phyloP scores from a whole-genome alignment of 106 monocot genomes.

The Ottelia alismoides region DNA sequence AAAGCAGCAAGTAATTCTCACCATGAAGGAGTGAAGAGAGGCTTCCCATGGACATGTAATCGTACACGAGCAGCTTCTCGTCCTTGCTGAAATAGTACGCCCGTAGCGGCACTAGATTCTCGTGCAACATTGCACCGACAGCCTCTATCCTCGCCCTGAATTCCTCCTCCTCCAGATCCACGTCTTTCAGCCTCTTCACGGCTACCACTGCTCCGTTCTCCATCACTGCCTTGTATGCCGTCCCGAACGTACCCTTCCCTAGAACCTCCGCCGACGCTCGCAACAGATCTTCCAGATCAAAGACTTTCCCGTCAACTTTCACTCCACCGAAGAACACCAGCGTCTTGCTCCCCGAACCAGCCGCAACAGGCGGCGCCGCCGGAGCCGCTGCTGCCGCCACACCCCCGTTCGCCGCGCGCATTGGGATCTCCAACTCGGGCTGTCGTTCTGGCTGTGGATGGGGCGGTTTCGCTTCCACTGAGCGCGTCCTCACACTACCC shows the following conservation, averaged over 20 bases:
- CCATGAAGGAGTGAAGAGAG: slow-evolving; percentile 66
- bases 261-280: slow-evolving; percentile 88
- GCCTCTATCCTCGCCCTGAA: slow-evolving; percentile 57
- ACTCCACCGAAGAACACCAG: slow-evolving; percentile 49
- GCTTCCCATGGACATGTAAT: slow-evolving; percentile 67
- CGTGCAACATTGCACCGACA: slow-evolving; percentile 30
- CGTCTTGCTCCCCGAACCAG: slow-evolving; percentile 34
- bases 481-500: slow-evolving; percentile 26
- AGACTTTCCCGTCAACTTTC: slow-evolving; percentile 33
- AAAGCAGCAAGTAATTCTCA: slow-evolving; percentile 11
- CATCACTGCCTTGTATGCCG: slow-evolving; percentile 79
- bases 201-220: slow-evolving; percentile 75
- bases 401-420: background rate
- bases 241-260: slow-evolving; percentile 73
- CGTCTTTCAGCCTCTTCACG: slow-evolving; percentile 90
- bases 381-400: background rate
- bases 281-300: slow-evolving; percentile 82
- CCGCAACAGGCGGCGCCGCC: no score
- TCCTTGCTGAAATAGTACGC: slow-evolving; percentile 79
- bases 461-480: background rate
- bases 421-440: slow-evolving; percentile 4
- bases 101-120: slow-evolving; percentile 41
- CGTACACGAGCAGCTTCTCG: slow-evolving; percentile 89
- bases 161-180: slow-evolving; percentile 35
- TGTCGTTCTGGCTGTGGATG: background rate